Conservation (phyloP, 2,329 filamentous ascomycete genomes). For the Aspergillus pseudoterreus region DNA sequence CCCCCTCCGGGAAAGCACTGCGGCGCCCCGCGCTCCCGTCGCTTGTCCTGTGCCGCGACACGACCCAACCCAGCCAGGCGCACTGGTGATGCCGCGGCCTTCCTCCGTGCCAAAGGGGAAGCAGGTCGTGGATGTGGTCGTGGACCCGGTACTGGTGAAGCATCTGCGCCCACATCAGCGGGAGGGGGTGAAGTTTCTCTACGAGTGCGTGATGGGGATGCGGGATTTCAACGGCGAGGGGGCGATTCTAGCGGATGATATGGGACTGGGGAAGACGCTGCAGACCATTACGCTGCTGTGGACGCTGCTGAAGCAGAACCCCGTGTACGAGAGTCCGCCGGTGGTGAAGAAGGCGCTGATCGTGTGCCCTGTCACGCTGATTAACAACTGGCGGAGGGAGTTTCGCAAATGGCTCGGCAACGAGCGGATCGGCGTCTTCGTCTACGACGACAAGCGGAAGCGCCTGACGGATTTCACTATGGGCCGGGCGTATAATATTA, state of each 20-base stretch:
- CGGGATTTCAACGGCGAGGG: conserved; percentile 63
- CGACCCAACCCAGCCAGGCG: conserved; percentile 56
- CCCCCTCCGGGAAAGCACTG: conserved; percentile 54
- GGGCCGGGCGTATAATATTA: conserved; percentile 64
- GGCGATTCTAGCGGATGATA: conserved; percentile 70
- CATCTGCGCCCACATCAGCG: conserved; percentile 65
- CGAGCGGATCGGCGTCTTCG: conserved; percentile 66
- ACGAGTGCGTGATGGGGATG: conserved; percentile 74
- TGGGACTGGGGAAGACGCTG: conserved; percentile 71
- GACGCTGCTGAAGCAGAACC: conserved; percentile 70
- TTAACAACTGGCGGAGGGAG: conserved; percentile 70
- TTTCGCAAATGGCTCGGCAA: conserved; percentile 71
- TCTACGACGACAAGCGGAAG: conserved; percentile 58
- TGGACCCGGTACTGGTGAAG: conserved; percentile 63
- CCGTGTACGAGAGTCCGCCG: conserved; percentile 55
- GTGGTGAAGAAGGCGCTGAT: conserved; percentile 69
- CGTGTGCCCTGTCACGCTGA: conserved; percentile 68
- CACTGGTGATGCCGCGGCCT: conserved; percentile 65
- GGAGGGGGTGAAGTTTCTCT: conserved; percentile 67
- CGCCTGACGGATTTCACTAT: conserved; percentile 65
- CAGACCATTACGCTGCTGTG: conserved; percentile 69
- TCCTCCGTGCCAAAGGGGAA: conserved; percentile 55
- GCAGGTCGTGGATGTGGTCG: conserved; percentile 67
- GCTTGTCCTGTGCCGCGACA: conserved; percentile 59
- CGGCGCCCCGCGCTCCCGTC: conserved; percentile 44